Evolutionary conservation across 345 rosid genomes (phyloP).

Genomic region (Streptanthus diversifolius): DNA sequence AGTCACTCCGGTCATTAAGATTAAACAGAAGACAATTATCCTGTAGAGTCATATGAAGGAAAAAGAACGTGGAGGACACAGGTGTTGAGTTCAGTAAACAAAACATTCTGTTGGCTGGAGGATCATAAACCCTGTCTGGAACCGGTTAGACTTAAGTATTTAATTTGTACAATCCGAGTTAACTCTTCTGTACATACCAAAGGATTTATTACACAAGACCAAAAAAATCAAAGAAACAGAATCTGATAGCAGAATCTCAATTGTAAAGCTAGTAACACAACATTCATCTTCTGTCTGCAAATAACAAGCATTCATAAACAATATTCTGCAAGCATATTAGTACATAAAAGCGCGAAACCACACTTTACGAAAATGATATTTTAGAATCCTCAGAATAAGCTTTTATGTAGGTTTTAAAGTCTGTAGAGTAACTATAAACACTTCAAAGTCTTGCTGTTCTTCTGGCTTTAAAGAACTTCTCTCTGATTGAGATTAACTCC

Average conservation of each 20-base stretch:
- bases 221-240: too few species aligned
- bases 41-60: background rate
- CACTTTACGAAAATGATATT: background rate
- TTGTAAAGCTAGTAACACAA: background rate
- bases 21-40: background rate
- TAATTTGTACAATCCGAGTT: too few species aligned
- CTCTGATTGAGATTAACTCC: background rate
- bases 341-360: background rate
- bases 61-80: background rate
- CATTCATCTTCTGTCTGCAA: background rate
- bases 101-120: background rate
- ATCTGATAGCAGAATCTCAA: too few species aligned
- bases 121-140: background rate
- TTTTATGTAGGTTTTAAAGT: background rate
- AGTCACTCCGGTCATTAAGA: background rate
- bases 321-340: background rate
- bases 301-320: background rate
- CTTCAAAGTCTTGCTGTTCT: background rate
- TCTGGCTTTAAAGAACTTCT: background rate
- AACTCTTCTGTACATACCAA: too few species aligned
- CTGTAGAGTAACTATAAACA: background rate
- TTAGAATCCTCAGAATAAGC: background rate
- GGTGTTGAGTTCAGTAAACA: background rate
- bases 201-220: too few species aligned
- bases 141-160: too few species aligned